Base-by-base conservation (phyloP, 495 filamentous ascomycete genomes). In the Hypoxylon rickii region DNA sequence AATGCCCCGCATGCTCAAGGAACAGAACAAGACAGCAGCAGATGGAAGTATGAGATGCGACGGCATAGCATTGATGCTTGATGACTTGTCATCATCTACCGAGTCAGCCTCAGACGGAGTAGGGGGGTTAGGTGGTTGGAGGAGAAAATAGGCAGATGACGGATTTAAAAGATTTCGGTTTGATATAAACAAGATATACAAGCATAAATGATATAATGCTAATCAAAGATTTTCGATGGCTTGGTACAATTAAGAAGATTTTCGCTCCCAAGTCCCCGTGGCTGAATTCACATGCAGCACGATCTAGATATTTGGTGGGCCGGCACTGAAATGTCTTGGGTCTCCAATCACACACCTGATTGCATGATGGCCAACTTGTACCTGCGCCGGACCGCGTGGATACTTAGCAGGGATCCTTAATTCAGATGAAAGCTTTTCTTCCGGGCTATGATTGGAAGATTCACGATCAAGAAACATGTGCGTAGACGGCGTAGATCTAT, bases 371-470 rank as follows among this genome's bases (percentile, higher is more conserved):
- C 26, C 20, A 34, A 39, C 32, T 49, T 56, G 59, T 63, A 63
- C 59, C 59, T 63, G 59, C 59, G 59, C 53, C 59, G 39, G 43
- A 48, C 59, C 59, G 53, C 59, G 53, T 63, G 59, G 47, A 49
- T 57, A 31, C 37, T 41, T 24, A 42, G 44, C 59, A 57, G 37
- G 59, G 52, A 22, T 57, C 48, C 32, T 10, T 22, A 13, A 43
- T 43, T 57, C 50, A 42, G 53, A 52, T 57, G 49, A 42, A 57
- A 48, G 32, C 37, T 15, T 13, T 15, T 24, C 7, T 22, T 31
- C 21, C 19, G 33, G 7, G 3, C 21, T 43, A n/a, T 63, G 48
- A 63, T 63, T 63, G 59, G 59, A 44, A 8, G 42, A 37, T 34
- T 31, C 19, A 12, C 4, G 34, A 40, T 31, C 12, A 26, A 17